These are phyloP conservation scores for Aspergillus ochraceus DNA, from an alignment of 2,329 filamentous ascomycete species.

Conservation along the genomic window DNA sequence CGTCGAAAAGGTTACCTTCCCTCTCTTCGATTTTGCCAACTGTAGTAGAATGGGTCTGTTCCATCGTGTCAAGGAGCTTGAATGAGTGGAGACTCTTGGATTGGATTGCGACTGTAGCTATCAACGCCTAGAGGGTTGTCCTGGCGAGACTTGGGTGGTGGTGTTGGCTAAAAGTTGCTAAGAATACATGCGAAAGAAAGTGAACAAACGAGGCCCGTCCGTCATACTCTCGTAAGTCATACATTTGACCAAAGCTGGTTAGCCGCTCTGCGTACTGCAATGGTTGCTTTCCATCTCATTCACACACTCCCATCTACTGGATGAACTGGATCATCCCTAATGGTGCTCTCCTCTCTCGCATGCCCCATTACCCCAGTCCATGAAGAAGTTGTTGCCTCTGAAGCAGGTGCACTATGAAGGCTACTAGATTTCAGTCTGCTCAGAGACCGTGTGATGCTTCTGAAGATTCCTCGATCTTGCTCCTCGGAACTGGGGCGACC, in stretches of 20 bases:
- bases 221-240: background rate
- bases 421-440: conserved; percentile 38
- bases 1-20: conserved; percentile 54
- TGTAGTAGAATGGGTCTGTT: background rate
- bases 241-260: background rate
- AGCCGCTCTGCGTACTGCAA: background rate
- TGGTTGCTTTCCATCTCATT: background rate
- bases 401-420: conserved; percentile 25
- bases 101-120: background rate
- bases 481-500: conserved; percentile 45
- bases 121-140: background rate
- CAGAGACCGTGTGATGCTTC: conserved; percentile 38
- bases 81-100: background rate
- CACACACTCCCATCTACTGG: background rate
- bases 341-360: background rate
- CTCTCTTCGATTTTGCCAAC: conserved; percentile 28
- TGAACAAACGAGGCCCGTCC: background rate
- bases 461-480: conserved; percentile 43
- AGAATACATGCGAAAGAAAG: background rate
- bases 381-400: conserved; percentile 22
- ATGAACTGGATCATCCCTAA: background rate
- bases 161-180: background rate
- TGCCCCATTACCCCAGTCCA: conserved; percentile 11
- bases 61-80: background rate
- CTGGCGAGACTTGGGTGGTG: background rate